Evolutionary conservation across 1,284 basidiomycete genomes (phyloP), one percentile per base, ranked within the genome.

Genomic region (Bjerkandera adusta): DNA sequence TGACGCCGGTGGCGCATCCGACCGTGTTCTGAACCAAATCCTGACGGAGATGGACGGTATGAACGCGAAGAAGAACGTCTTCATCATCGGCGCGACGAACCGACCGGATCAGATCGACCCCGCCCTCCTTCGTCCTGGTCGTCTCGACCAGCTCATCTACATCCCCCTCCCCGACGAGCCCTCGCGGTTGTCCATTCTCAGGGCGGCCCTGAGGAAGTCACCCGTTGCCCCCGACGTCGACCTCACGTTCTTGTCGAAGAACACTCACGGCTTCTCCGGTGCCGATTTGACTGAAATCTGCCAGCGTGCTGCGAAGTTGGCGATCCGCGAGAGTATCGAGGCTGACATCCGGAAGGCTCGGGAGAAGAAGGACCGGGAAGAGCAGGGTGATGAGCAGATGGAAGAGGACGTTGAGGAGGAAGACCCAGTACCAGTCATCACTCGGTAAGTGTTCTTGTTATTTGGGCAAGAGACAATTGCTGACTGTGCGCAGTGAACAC

Each of bases 31-130:
- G 51, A 97, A 97, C 72, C 94, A 97, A 68, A 93, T 97, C 59
- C 80, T 95, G 27, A 99, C 97, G 48, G 97, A 99, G 73, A 98
- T 99, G 94, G 97, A 99, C 68, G 96, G 96, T 60, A 97, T 99
- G 90, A 94, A 97, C 70, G 81, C 92, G 37, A 98, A 97, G 84
- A 98, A 98, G 83, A 98, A 98, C 66, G 95, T 97, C 20, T 97
- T 97, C 76, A 94, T 97, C 69, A 98, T 99, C 53, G 96, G 95
- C 57, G 96, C 96, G 36, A 99, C 96, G 55, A 98, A 99, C 78
- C 79, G 96, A 65, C 97, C 96, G n/a, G 96, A 99, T 68, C 94
- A 97, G 70, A 97, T 99, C 59, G 97, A 99, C 67, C 77, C 93
- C 41, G 97, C 97, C 13, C 82, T 99, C 36, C 83, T 99, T 49